Conservation (phyloP, 108 stramenopile genomes). For the Discostella stelligeroides region DNA sequence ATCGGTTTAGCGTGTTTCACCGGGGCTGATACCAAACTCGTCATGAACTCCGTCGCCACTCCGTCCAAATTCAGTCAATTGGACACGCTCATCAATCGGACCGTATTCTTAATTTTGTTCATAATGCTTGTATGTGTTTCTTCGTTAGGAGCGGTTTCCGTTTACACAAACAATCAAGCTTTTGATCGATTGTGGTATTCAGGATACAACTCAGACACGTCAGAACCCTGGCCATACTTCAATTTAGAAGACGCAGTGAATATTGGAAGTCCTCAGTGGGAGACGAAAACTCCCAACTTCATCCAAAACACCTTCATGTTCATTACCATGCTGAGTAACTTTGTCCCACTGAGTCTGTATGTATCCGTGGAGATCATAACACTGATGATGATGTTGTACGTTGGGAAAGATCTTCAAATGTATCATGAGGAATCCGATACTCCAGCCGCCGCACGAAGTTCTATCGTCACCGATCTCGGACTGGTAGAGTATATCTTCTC, state of each 20-base stretch:
- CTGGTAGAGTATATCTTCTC: slow-evolving; percentile 95
- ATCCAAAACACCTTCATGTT: slow-evolving; percentile 77
- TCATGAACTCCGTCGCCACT: slow-evolving; percentile 87
- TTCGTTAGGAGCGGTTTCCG: slow-evolving; percentile 50
- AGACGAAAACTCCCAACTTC: slow-evolving; percentile 55
- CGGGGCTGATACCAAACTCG: slow-evolving; percentile 93
- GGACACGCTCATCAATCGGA: slow-evolving; percentile 82
- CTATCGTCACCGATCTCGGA: slow-evolving; percentile 92
- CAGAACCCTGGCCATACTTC: slow-evolving; percentile 79
- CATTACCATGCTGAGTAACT: slow-evolving; percentile 84
- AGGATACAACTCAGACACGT: slow-evolving; percentile 56
- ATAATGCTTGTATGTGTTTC: slow-evolving; percentile 75
- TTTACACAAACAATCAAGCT: slow-evolving; percentile 26
- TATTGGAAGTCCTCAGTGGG: slow-evolving; percentile 61
- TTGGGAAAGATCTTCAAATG: slow-evolving; percentile 88
- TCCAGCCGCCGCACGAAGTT: slow-evolving; percentile 81
- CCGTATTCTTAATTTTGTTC: slow-evolving; percentile 81
- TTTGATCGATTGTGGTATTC: slow-evolving; percentile 70
- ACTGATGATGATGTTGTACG: slow-evolving; percentile 70
- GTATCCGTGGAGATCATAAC: slow-evolving; percentile 85
- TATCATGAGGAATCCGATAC: slow-evolving; percentile 91
- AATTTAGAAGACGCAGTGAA: slow-evolving; percentile 25
- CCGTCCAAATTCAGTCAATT: slow-evolving; percentile 93
- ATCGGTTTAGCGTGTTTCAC: slow-evolving; percentile 95
- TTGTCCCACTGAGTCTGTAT: slow-evolving; percentile 92